Percentiles rank a stretch among this genome's conserved stretches.
Conservation (phyloP, 2,329 filamentous ascomycete species). For the Trichoderma semiorbis region DNA sequence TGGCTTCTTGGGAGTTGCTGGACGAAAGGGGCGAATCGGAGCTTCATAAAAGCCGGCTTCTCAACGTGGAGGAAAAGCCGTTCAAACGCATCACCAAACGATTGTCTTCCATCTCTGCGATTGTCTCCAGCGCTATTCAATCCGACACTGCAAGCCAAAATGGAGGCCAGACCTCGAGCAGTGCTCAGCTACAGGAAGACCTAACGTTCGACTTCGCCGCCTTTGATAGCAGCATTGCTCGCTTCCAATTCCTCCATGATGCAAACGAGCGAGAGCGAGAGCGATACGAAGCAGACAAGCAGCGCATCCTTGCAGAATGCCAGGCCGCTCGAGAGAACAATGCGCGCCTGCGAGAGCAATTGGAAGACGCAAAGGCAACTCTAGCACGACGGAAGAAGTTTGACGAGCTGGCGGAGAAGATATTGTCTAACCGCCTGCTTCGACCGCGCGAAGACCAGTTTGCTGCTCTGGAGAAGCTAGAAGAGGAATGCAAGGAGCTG, state of each 20-base stretch:
- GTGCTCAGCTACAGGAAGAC: conserved; percentile 70
- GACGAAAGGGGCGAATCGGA: conserved; percentile 76
- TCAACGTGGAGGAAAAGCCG: conserved; percentile 87
- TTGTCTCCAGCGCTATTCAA: conserved; percentile 42
- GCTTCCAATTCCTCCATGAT: conserved; percentile 80
- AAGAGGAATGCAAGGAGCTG: conserved; percentile 83
- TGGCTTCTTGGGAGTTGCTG: conserved; percentile 61
- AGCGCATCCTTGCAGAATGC: conserved; percentile 73
- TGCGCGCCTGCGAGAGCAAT: conserved; percentile 63
- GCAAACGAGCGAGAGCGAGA: conserved; percentile 81
- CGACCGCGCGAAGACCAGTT: conserved; percentile 81
- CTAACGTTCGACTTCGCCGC: conserved; percentile 83
- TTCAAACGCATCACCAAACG: conserved; percentile 87
- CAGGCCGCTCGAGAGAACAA: conserved; percentile 75
- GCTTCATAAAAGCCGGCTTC: conserved; percentile 80
- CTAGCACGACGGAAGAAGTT: conserved; percentile 79
- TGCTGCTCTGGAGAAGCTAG: conserved; percentile 72
- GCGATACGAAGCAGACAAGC: conserved; percentile 77
- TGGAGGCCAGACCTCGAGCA: conserved; percentile 40
- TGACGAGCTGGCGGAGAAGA: conserved; percentile 83
- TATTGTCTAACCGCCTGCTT: conserved; percentile 75
- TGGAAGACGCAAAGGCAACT: conserved; percentile 72
- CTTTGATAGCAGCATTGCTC: conserved; percentile 80
- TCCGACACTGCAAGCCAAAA: conserved; percentile 31
- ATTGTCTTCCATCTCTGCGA: conserved; percentile 64